Conservation (phyloP, 331 rosid genomes). For the Rosa hybrid region DNA sequence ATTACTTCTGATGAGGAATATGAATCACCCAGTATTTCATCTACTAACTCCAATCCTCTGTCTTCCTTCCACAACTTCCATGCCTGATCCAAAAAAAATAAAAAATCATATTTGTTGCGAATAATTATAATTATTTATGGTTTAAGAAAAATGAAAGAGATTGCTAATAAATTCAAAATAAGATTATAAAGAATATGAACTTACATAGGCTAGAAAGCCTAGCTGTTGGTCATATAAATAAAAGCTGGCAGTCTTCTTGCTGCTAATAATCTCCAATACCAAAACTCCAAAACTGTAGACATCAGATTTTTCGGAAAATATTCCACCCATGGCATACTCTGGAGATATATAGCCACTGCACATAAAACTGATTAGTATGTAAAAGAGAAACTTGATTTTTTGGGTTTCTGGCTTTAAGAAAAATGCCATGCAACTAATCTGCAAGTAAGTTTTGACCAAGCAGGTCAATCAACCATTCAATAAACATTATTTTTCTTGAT, state of each 20-base stretch:
- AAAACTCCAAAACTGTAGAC: conserved; percentile 42
- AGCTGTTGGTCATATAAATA: neutral
- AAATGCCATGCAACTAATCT: neutral
- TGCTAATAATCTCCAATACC: conserved; percentile 29
- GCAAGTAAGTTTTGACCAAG: neutral
- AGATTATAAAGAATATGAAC: conserved; percentile 1
- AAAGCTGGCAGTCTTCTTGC: conserved; percentile 30
- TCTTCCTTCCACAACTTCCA: conserved; percentile 32
- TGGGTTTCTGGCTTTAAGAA: neutral
- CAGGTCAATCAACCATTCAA: neutral
- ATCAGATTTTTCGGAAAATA: conserved; percentile 40
- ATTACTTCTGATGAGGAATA: conserved; percentile 10
- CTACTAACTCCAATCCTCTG: conserved; percentile 16
- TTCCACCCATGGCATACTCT: conserved; percentile 35
- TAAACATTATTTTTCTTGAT: neutral
- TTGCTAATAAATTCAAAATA: neutral
- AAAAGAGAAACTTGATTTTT: no score
- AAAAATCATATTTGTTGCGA: neutral
- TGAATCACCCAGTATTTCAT: neutral
- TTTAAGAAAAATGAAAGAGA: neutral
- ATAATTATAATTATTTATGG: neutral
- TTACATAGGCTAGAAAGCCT: conserved; percentile 28
- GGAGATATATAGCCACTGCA: conserved; percentile 32
- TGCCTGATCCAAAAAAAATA: conserved; percentile 13
- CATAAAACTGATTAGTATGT: neutral